These are phyloP conservation scores for Cladosporium sp. DNA, from an alignment of 2,329 filamentous ascomycete genomes.

Conservation along the genomic window DNA sequence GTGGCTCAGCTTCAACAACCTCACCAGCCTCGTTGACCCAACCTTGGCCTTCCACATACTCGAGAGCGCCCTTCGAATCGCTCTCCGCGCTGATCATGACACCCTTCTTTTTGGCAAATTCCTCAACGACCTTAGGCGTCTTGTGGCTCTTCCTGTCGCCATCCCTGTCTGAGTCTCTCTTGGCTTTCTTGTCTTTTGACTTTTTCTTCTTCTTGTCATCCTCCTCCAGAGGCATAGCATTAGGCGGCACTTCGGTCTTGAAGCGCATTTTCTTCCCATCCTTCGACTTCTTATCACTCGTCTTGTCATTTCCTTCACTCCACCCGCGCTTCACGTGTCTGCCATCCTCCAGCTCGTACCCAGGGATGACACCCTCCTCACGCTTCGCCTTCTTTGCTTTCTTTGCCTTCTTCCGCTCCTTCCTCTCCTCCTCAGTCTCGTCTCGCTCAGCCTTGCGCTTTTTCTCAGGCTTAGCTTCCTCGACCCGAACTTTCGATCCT, in stretches of 20 bases:
- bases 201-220: conserved; percentile 8
- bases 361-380: conserved; percentile 54
- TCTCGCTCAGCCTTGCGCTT: conserved; percentile 35
- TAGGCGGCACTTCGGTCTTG: conserved; percentile 66
- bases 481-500: conserved; percentile 78
- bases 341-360: conserved; percentile 66
- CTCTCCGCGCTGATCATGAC: conserved; percentile 4
- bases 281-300: conserved; percentile 21
- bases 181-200: conserved; percentile 36
- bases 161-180: conserved; percentile 60
- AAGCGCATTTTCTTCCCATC: conserved; percentile 55
- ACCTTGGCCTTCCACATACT: conserved; percentile 78
- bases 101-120: conserved; percentile 73
- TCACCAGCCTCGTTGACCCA: conserved; percentile 81
- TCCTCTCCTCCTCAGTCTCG: conserved; percentile 29
- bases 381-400: conserved; percentile 46
- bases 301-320: conserved; percentile 59
- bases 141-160: conserved; percentile 45
- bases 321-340: conserved; percentile 85
- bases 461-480: conserved; percentile 69
- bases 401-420: conserved; percentile 51
- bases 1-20: conserved; percentile 59
- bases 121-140: conserved; percentile 69
- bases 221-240: conserved; percentile 56
- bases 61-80: conserved; percentile 38